Conservation (phyloP, 495 filamentous ascomycete genomes). For the Pyrenula aspistea region DNA sequence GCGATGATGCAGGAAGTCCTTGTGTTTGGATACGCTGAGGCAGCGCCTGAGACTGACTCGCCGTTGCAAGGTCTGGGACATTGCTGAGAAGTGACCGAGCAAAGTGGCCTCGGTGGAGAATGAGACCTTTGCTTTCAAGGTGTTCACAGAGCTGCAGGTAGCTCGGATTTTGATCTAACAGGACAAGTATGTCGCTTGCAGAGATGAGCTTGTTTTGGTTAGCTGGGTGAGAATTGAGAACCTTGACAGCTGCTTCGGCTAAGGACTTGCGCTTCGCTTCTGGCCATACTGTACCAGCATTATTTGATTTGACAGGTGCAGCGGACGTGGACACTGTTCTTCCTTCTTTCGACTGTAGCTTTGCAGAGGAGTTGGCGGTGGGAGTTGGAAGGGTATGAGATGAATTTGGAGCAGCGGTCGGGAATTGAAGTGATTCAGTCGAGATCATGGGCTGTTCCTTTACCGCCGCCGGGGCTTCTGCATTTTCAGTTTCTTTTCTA, state of each 20-base stretch:
- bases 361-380: not conserved
- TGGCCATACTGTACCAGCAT: conserved; percentile 15
- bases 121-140: conserved; percentile 30
- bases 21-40: not conserved
- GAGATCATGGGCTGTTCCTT: conserved; percentile 1
- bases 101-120: conserved; percentile 29
- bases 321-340: conserved; percentile 1
- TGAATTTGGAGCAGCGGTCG: not conserved
- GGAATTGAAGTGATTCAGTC: not conserved
- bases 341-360: not conserved
- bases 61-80: conserved; percentile 22
- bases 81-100: conserved; percentile 30
- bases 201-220: conserved; percentile 16
- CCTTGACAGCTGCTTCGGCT: conserved; percentile 17
- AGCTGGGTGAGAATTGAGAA: conserved; percentile 9
- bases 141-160: conserved; percentile 37
- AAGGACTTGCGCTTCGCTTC: conserved; percentile 18
- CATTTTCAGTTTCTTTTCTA: not conserved
- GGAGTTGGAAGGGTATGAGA: not conserved
- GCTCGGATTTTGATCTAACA: conserved; percentile 33
- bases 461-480: not conserved
- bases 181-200: conserved; percentile 19
- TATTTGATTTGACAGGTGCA: conserved; percentile 2
- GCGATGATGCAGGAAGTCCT: not conserved
- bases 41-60: not conserved